phyloP scores from a whole-genome alignment of 208 protist genomes.

The Leishmania aethiopica region DNA sequence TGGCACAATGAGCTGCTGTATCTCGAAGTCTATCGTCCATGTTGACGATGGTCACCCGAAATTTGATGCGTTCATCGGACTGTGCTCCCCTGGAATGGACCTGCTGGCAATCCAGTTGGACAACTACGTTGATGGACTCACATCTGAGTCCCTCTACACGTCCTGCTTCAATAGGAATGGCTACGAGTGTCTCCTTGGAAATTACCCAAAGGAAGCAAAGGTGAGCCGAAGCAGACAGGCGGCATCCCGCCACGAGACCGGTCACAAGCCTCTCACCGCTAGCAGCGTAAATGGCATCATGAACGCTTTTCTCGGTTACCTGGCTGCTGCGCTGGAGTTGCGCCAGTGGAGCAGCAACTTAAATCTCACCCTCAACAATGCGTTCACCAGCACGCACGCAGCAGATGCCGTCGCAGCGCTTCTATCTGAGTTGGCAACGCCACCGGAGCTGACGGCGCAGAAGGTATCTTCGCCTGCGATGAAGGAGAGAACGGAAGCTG shows the following conservation, averaged over 20 bases:
- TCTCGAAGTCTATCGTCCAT: conserved; percentile 15
- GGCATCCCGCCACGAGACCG: conserved; percentile 20
- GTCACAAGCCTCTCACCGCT: conserved; percentile 25
- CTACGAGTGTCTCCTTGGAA: conserved; percentile 26
- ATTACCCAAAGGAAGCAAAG: conserved; percentile 7
- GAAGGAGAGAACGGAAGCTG: not conserved
- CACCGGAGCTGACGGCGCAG: not conserved
- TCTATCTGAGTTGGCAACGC: not conserved
- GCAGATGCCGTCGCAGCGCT: not conserved
- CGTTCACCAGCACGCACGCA: not conserved
- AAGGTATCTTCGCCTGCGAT: not conserved
- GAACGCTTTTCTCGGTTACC: conserved; percentile 30
- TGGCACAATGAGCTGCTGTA: not conserved
- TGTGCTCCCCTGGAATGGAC: conserved; percentile 19
- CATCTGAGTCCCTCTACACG: conserved; percentile 32
- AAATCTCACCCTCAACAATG: conserved; percentile 14
- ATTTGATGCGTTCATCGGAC: conserved; percentile 21
- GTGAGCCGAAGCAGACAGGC: conserved; percentile 19
- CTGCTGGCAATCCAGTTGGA: conserved; percentile 23
- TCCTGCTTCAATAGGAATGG: conserved; percentile 22
- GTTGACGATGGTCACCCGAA: conserved; percentile 21
- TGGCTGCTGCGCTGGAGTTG: conserved; percentile 19
- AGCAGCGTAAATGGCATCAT: conserved; percentile 20
- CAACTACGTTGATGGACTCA: conserved; percentile 25
- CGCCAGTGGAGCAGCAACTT: conserved; percentile 30